Base-by-base conservation (phyloP, 2,329 filamentous ascomycete species). In the Cladosporium sp. region DNA sequence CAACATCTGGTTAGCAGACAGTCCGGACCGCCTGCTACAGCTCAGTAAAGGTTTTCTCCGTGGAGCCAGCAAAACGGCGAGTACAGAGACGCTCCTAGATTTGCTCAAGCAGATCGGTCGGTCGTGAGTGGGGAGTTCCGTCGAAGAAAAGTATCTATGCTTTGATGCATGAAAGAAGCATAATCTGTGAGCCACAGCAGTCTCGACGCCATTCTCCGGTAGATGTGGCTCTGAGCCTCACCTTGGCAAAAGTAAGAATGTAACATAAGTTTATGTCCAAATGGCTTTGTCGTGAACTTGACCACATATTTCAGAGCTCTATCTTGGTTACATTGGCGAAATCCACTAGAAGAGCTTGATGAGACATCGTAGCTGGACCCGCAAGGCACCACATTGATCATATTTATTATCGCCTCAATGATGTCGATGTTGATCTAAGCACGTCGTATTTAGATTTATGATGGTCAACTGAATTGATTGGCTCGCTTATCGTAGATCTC, bases 291-390 rank as follows among this genome's bases (percentile, higher is more conserved):
- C 6, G 15, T 41, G 15, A 36, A 4, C 12, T 36, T 4, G 12
- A 36, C 34, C 11, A 12, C 12, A 36, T 36, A 15, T 14, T 15
- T 7, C 6, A 15, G 34, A 38, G 34, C 15, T 41, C 1, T 18
- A 7, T 18, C 15, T 18, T 41, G n/a, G 21, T 21, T 7, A 21
- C 8, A 21, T 10, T 8, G 10, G 7, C 21, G 10, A 21, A 2
- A 21, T 24, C 8, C 8, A 24, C 3, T 12, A 21, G 10, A 11
- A 4, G 3, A 2, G 6, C 3, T 47, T 4, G n/a, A 47, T 21
- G 8, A 2, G 3, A 1, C 10, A 1, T 4, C 8, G 7, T 11
- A 0, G 10, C 8, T 5, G 41, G 11, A 3, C 1, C 10, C 4
- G 8, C 11, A 11, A 2, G 12, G 8, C 21, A 4, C 10, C 4